Evolutionary conservation across 2,329 filamentous ascomycete species (phyloP).

Genomic region (Aspergillus sergii): DNA sequence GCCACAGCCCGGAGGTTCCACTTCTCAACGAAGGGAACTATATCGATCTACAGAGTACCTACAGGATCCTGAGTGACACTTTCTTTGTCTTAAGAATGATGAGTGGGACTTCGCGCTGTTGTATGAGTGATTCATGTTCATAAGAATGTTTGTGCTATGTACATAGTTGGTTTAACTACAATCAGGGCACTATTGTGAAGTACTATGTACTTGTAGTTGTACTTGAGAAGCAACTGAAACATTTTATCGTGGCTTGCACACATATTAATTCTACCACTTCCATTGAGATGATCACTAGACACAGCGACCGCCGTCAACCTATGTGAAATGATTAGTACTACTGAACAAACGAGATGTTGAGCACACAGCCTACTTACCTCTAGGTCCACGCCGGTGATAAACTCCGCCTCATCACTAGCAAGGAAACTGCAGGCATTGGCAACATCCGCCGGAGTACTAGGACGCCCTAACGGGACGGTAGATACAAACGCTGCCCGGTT

Average conservation of each 20-base stretch:
- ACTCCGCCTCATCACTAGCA: constrained; percentile 68
- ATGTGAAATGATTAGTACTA: background rate
- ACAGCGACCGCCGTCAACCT: constrained; percentile 26
- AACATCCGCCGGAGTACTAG: constrained; percentile 55
- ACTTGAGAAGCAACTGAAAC: background rate
- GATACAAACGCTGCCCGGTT: constrained; percentile 40
- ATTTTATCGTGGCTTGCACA: background rate
- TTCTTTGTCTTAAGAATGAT: background rate
- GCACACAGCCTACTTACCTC: constrained; percentile 47
- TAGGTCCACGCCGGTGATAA: constrained; percentile 69
- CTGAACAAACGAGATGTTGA: background rate
- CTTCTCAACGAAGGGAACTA: background rate
- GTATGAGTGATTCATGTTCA: too few relatives aligned
- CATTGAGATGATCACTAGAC: constrained; percentile 9
- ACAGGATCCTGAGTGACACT: background rate
- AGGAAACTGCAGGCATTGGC: constrained; percentile 69
- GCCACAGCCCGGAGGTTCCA: constrained; percentile 17
- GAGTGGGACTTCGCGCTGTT: too few relatives aligned
- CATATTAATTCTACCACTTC: background rate
- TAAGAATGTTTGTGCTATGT: background rate
- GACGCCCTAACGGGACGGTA: constrained; percentile 40
- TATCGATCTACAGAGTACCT: background rate
- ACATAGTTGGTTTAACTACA: background rate
- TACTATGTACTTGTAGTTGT: background rate
- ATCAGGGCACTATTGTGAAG: background rate